Conservation (phyloP, 768 basidiomycete genomes). For the Suillus americanus region DNA sequence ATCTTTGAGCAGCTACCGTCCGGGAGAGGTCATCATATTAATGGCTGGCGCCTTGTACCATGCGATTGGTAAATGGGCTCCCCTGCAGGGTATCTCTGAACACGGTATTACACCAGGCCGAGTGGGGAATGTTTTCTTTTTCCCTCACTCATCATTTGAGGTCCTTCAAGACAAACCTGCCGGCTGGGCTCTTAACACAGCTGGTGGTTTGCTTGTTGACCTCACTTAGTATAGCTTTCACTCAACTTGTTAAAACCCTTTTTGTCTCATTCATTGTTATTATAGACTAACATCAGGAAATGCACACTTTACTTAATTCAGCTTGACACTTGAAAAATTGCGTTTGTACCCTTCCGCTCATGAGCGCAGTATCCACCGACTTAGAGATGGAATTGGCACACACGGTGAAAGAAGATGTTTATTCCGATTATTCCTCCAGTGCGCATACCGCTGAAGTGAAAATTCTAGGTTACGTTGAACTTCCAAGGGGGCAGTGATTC, state of each 20-base stretch:
- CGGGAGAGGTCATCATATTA: background rate
- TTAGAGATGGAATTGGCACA: background rate
- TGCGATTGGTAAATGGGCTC: background rate
- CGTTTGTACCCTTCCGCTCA: constrained; percentile 13
- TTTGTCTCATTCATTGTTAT: no score
- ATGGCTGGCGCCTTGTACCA: background rate
- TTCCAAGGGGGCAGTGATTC: background rate
- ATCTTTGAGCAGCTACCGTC: background rate
- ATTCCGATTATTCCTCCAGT: background rate
- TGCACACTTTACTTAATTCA: no score
- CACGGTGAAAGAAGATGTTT: background rate
- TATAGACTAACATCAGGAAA: no score
- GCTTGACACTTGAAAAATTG: no score
- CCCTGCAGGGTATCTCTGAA: background rate
- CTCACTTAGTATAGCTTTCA: no score
- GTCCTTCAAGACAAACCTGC: background rate
- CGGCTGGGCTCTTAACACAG: background rate
- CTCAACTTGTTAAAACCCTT: no score
- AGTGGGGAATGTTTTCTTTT: background rate
- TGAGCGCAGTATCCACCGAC: background rate
- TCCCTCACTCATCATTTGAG: background rate
- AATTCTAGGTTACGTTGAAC: background rate
- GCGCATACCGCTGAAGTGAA: background rate
- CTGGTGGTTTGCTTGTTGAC: background rate
- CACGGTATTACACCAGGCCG: background rate